Evolutionary conservation across 78 protist genomes (phyloP).

Genomic region (Paulinella micropora): DNA sequence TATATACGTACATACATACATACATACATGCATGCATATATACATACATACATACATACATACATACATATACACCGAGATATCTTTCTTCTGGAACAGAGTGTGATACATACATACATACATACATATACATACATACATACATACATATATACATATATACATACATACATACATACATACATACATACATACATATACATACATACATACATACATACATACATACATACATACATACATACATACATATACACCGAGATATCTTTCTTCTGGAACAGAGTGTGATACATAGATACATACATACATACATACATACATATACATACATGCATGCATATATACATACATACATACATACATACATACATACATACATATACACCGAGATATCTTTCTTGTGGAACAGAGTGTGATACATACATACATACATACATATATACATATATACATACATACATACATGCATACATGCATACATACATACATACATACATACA

Average conservation of each 20-base stretch:
- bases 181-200: neutral
- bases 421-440: neutral
- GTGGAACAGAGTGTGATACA: neutral
- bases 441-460: neutral
- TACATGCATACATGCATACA: neutral
- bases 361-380: neutral
- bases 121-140: neutral
- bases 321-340: neutral
- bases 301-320: neutral
- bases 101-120: neutral
- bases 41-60: neutral
- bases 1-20: neutral
- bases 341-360: neutral
- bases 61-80: neutral
- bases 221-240: neutral
- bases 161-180: neutral
- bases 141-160: neutral
- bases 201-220: neutral
- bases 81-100: neutral
- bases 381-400: neutral
- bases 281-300: neutral
- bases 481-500: neutral
- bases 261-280: neutral
- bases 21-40: neutral
- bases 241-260: neutral